Conservation (phyloP, 768 basidiomycete genomes). For the Amanita fuliginea region DNA sequence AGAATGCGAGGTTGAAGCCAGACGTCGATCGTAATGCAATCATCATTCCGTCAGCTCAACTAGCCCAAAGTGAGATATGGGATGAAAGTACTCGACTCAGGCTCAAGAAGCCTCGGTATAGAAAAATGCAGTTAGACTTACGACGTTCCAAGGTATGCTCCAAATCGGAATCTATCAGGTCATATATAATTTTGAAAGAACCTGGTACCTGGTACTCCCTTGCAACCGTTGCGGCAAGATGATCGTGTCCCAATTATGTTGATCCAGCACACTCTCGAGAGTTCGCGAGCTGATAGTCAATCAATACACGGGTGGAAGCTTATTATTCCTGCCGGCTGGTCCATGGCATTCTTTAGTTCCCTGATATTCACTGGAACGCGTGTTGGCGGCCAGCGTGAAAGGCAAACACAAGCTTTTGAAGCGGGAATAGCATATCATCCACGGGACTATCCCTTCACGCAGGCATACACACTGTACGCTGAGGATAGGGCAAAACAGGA, state of each 20-base stretch:
- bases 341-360: constrained; percentile 81
- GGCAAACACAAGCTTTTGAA: constrained; percentile 74
- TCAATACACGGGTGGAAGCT: constrained; percentile 81
- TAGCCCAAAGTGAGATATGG: constrained; percentile 71
- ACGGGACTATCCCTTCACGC: constrained; percentile 59
- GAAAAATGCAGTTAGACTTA: constrained; percentile 81
- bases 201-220: constrained; percentile 63
- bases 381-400: constrained; percentile 77
- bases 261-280: constrained; percentile 64
- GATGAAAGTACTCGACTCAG: constrained; percentile 38
- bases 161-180: background rate
- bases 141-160: constrained; percentile 56
- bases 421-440: constrained; percentile 70
- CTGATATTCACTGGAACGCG: constrained; percentile 77
- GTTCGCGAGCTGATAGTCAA: constrained; percentile 19
- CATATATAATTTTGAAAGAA: constrained; percentile 31
- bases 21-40: constrained; percentile 18
- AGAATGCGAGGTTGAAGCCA: constrained; percentile 44
- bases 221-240: constrained; percentile 62
- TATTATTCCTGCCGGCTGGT: constrained; percentile 81
- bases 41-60: constrained; percentile 41
- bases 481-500: constrained; percentile 41
- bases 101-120: constrained; percentile 54
- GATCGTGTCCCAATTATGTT: constrained; percentile 78
- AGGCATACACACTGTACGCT: constrained; percentile 42